Evolutionary conservation across 2,329 filamentous ascomycete species (phyloP).

Genomic region (Hirsutella thompsonii): DNA sequence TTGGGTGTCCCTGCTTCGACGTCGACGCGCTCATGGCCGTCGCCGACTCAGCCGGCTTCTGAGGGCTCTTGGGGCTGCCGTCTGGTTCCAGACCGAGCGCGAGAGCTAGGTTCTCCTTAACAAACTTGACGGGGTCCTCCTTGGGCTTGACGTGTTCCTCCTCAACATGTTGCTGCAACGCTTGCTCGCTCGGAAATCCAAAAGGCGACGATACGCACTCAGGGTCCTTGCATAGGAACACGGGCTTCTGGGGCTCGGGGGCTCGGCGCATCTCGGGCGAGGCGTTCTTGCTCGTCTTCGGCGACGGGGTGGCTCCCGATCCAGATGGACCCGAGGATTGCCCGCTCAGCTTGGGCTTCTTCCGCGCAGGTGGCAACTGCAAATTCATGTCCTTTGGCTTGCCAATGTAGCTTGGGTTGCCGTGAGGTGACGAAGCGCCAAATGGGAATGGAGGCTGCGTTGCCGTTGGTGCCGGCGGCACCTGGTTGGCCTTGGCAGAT

Average conservation of each 20-base stretch:
- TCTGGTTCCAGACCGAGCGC: slow-evolving; percentile 39
- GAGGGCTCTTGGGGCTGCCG: slow-evolving; percentile 27
- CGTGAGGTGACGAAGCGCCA: slow-evolving; percentile 43
- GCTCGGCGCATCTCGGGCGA: slow-evolving; percentile 31
- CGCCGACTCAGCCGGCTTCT: slow-evolving; percentile 19
- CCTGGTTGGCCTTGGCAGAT: slow-evolving; percentile 30
- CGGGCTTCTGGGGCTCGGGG: slow-evolving; percentile 24
- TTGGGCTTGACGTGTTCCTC: slow-evolving; percentile 46
- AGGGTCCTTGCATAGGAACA: slow-evolving; percentile 37
- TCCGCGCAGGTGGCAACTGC: slow-evolving; percentile 43
- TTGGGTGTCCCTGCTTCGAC: slow-evolving; percentile 37
- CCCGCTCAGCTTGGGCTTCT: slow-evolving; percentile 36
- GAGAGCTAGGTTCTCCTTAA: slow-evolving; percentile 33
- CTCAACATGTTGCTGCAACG: slow-evolving; percentile 37
- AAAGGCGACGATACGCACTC: slow-evolving; percentile 38
- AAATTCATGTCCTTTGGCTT: slow-evolving; percentile 41
- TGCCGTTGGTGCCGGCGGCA: slow-evolving; percentile 44
- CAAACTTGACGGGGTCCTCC: slow-evolving; percentile 41
- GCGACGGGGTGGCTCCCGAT: slow-evolving; percentile 29
- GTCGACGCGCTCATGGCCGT: slow-evolving; percentile 25
- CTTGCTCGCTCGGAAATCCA: slow-evolving; percentile 42
- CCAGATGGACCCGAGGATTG: slow-evolving; percentile 24
- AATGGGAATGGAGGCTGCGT: slow-evolving; percentile 44
- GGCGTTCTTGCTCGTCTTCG: slow-evolving; percentile 31
- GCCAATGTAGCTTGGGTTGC: slow-evolving; percentile 41